Percentiles rank a stretch among this genome's conserved stretches.
These are phyloP conservation scores for Kandelia obovata DNA, from an alignment of 345 rosid species.

Conservation along the genomic window DNA sequence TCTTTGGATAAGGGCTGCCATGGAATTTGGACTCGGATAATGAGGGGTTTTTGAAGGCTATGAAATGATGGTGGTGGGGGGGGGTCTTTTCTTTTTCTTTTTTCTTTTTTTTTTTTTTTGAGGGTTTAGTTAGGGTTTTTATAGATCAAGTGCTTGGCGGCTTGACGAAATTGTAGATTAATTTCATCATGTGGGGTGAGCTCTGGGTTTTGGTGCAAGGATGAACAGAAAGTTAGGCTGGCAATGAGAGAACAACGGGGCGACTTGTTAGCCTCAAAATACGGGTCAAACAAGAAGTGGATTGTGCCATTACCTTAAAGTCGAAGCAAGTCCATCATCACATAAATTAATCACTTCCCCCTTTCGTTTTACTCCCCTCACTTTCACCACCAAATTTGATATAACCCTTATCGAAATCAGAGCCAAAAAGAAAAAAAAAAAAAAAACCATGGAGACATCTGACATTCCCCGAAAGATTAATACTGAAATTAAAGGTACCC, in stretches of 20 bases:
- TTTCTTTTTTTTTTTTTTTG: background rate
- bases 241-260: constrained; percentile 50
- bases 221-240: constrained; percentile 29
- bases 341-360: constrained; percentile 11
- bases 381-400: constrained; percentile 49
- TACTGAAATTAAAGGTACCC: too few species aligned
- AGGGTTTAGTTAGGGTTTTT: constrained; percentile 9
- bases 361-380: constrained; percentile 11
- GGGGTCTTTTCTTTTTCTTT: too few species aligned
- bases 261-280: constrained; percentile 53
- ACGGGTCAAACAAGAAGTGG: constrained; percentile 83
- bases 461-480: too few species aligned
- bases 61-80: too few species aligned
- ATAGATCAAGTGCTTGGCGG: constrained; percentile 20
- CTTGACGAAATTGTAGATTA: background rate
- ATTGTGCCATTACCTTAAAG: constrained; percentile 43
- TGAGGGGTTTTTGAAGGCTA: too few species aligned
- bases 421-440: background rate
- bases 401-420: constrained; percentile 20
- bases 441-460: background rate
- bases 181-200: constrained; percentile 16
- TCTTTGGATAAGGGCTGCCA: background rate
- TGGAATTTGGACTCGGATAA: constrained; percentile 18
- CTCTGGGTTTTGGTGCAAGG: constrained; percentile 22
- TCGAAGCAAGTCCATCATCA: constrained; percentile 46